Evolutionary conservation across 2,329 filamentous ascomycete species (phyloP).

Genomic region (Colletotrichum euphorbiae): DNA sequence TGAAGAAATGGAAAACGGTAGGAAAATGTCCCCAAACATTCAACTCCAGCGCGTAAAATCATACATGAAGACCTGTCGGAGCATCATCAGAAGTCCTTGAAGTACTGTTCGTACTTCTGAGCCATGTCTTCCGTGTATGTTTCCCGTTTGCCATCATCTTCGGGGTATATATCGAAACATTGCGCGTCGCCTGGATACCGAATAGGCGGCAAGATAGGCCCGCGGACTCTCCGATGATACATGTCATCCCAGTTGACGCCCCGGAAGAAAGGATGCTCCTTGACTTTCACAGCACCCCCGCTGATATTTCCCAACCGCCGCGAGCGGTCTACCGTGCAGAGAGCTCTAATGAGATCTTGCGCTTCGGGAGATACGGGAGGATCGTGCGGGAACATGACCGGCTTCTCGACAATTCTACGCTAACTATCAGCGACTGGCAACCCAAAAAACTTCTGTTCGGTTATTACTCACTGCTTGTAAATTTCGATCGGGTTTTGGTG

Average conservation of each 20-base stretch:
- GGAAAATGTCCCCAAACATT: constrained; percentile 9
- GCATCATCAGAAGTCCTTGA: constrained; percentile 72
- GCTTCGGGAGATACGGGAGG: constrained; percentile 74
- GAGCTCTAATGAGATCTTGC: constrained; percentile 78
- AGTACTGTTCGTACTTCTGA: constrained; percentile 76
- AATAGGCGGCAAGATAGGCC: constrained; percentile 81
- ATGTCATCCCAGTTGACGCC: constrained; percentile 80
- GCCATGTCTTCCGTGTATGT: constrained; percentile 77
- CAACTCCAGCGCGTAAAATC: constrained; percentile 16
- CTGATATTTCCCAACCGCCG: constrained; percentile 82
- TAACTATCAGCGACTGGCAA: constrained; percentile 10
- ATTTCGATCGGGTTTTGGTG: constrained; percentile 89
- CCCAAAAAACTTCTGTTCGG: background rate
- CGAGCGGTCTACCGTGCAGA: constrained; percentile 84
- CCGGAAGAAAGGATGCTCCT: constrained; percentile 80
- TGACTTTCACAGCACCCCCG: constrained; percentile 78
- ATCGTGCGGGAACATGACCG: constrained; percentile 78
- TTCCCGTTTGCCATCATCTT: constrained; percentile 74
- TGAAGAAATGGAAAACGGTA: constrained; percentile 5
- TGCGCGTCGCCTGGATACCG: constrained; percentile 79
- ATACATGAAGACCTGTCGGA: constrained; percentile 12
- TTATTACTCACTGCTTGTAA: constrained; percentile 74
- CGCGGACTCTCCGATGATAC: constrained; percentile 70
- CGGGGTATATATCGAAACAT: constrained; percentile 87
- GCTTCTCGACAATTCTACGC: constrained; percentile 81